phyloP scores from a whole-genome alignment of 306 rosid genomes.

The Cicer pinnatifidum region DNA sequence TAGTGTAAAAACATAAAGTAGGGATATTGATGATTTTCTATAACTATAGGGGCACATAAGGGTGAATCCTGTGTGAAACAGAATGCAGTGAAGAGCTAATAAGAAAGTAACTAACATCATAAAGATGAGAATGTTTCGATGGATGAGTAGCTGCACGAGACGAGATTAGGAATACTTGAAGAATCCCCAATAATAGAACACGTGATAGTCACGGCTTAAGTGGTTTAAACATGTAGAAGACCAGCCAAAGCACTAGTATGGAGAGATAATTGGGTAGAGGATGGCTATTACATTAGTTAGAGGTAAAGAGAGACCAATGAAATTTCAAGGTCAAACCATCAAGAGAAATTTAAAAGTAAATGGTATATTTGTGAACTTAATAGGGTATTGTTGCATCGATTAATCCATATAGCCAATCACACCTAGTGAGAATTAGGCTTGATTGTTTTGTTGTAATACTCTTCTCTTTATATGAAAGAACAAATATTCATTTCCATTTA shows the following conservation, averaged over 20 bases:
- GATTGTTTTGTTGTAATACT: neutral
- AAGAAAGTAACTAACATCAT: neutral
- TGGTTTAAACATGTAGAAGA: neutral
- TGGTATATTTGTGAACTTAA: neutral
- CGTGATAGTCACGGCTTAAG: neutral
- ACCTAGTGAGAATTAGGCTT: neutral
- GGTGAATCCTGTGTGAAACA: neutral
- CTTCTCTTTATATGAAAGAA: conserved; percentile 13
- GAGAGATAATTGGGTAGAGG: neutral
- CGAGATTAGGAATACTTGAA: neutral
- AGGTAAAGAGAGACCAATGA: neutral
- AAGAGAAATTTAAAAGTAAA: neutral
- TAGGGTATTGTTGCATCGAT: neutral
- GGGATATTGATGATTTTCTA: neutral
- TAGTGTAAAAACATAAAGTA: neutral
- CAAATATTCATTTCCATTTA: conserved; percentile 26
- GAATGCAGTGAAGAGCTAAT: neutral
- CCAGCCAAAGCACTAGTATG: conserved; percentile 2
- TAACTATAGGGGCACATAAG: neutral
- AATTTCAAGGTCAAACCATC: neutral
- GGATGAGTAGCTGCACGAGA: neutral
- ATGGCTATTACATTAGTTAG: neutral
- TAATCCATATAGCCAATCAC: neutral
- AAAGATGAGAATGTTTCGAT: neutral
- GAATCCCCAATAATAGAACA: neutral